Base-by-base conservation (phyloP, 768 basidiomycete species). In the Cystobasidium ongulense region DNA sequence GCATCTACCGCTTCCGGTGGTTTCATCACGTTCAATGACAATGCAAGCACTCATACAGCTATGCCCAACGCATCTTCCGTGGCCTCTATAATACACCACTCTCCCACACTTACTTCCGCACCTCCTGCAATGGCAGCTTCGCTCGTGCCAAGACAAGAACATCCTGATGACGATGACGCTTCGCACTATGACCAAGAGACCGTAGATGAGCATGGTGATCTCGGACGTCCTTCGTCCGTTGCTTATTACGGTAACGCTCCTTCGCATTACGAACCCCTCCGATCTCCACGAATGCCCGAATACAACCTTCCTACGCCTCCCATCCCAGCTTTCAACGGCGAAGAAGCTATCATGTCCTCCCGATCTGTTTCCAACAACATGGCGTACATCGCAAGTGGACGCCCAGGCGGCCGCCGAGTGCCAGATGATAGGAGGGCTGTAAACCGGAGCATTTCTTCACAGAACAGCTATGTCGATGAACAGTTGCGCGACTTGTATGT, bases 111-210 rank as follows among this genome's bases (percentile, higher is more conserved):
- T 10, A 38, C 41, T 29, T 5, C 50, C 21, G 65, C 41, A 25
- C 23, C 63, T 38, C 35, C 63, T 7, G 63, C 63, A 10, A 38
- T 64, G 57, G 17, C 65, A 38, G 8, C 7, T 31, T 41, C 46
- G 50, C 54, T 71, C 7, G 10, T 1, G 43, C 68, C 50, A 10
- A 39, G 65, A 23, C 39, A 43, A 27, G 68, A 71, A 38, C n/a
- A n/a, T 15, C 68, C 68, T 31, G 68, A 71, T 38, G 68, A 71
- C 35, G 68, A 71, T 25, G 68, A 71, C 38, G 68, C 68, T 15
- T 71, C 68, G 25, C 68, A 71, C 41, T 71, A 71, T 27, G 63
- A 64, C 39, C 25, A 64, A 1, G 63, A 64, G 15, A 39, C 50
- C 52, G 29, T 21, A 13, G 54, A 71, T n/a, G 68, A 59, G n/a